These are phyloP conservation scores for Fusarium poae DNA, from an alignment of 2,329 filamentous ascomycete species.

Conservation along the genomic window DNA sequence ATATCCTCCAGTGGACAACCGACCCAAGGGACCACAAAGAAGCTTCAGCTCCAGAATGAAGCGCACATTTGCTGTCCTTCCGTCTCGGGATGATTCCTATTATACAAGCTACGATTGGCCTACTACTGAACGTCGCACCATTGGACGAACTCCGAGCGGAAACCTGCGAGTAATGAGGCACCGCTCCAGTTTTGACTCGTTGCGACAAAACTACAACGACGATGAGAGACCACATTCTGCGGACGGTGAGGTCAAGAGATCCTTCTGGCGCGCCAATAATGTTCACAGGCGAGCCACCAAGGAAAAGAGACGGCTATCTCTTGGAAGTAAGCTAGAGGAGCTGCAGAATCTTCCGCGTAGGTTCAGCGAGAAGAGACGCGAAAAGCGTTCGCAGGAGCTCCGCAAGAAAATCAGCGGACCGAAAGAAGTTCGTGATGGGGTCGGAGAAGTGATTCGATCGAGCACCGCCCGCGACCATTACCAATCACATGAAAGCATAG, in stretches of 20 bases:
- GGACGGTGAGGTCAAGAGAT: slow-evolving; percentile 40
- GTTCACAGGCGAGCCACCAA: slow-evolving; percentile 45
- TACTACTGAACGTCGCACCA: slow-evolving; percentile 67
- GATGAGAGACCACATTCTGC: slow-evolving; percentile 55
- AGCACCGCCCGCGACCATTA: slow-evolving; percentile 47
- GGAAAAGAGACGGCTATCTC: slow-evolving; percentile 53
- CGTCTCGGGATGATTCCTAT: slow-evolving; percentile 58
- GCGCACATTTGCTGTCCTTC: slow-evolving; percentile 72
- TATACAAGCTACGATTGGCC: slow-evolving; percentile 51
- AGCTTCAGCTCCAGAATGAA: slow-evolving; percentile 68
- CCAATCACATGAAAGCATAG: slow-evolving; percentile 18
- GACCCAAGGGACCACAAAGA: slow-evolving; percentile 59
- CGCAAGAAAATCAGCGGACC: slow-evolving; percentile 72
- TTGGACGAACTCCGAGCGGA: slow-evolving; percentile 70
- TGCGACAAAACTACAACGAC: slow-evolving; percentile 48
- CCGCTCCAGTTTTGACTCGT: slow-evolving; percentile 62
- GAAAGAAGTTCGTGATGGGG: slow-evolving; percentile 68
- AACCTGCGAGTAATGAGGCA: slow-evolving; percentile 71
- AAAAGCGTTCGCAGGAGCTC: slow-evolving; percentile 70
- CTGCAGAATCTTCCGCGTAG: slow-evolving; percentile 67
- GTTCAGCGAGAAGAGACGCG: slow-evolving; percentile 69
- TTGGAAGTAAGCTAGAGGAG: slow-evolving; percentile 64
- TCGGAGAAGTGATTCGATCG: slow-evolving; percentile 67
- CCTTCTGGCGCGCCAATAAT: slow-evolving; percentile 53
- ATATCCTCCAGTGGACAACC: slow-evolving; percentile 65